Percentiles rank a stretch among this genome's conserved stretches.
These are phyloP conservation scores for Dothiorella sarmentorum DNA, from an alignment of 2,329 filamentous ascomycete genomes.

Conservation along the genomic window DNA sequence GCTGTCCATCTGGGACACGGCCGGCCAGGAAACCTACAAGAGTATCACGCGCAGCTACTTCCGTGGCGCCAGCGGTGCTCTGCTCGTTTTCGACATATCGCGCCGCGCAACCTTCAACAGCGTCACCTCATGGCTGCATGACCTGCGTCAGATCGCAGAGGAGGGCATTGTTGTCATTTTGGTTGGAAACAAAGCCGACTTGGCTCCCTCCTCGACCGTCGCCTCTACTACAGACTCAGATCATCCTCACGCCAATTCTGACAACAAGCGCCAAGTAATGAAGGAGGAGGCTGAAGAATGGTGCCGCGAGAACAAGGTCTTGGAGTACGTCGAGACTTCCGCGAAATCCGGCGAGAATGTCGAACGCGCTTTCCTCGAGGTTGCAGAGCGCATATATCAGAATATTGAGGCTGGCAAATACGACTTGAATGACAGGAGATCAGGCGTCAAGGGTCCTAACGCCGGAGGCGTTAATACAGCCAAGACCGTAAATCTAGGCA, in stretches of 20 bases:
- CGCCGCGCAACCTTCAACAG: conserved; percentile 80
- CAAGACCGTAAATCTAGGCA: conserved; percentile 43
- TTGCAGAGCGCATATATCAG: conserved; percentile 91
- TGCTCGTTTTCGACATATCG: conserved; percentile 94
- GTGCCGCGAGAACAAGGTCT: conserved; percentile 79
- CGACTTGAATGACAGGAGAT: conserved; percentile 87
- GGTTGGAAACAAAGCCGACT: conserved; percentile 92
- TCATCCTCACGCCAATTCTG: conserved; percentile 30
- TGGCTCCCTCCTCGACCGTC: conserved; percentile 53
- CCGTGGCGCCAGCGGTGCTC: conserved; percentile 70
- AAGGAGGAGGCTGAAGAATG: conserved; percentile 82
- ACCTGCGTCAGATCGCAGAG: conserved; percentile 91
- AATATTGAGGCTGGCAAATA: conserved; percentile 96
- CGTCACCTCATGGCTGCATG: conserved; percentile 89
- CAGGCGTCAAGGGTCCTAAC: conserved; percentile 75
- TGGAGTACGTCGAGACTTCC: conserved; percentile 93
- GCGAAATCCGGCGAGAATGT: conserved; percentile 95
- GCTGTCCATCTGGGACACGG: conserved; percentile 90
- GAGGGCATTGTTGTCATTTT: conserved; percentile 91
- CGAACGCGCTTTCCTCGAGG: conserved; percentile 86
- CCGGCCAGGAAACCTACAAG: conserved; percentile 96
- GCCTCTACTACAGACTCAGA: conserved; percentile 20
- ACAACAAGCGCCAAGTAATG: conserved; percentile 75
- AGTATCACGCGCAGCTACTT: conserved; percentile 94
- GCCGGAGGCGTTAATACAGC: conserved; percentile 46